Base-by-base conservation (phyloP, 192 early-diverging fungal species). In the Paraglomus brasilianum region DNA sequence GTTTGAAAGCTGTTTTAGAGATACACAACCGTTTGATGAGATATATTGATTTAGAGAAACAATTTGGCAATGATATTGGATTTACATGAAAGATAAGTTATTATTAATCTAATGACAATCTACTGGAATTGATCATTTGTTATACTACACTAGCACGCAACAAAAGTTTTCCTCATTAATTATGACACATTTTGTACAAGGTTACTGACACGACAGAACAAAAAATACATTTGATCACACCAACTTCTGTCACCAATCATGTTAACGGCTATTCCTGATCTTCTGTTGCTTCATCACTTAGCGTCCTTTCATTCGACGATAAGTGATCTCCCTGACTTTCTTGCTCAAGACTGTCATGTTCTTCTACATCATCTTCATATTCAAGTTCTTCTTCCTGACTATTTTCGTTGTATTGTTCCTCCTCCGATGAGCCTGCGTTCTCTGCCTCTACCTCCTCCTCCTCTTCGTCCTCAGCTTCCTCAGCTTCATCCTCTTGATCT, bases 21-120 rank as follows among this genome's bases (percentile, higher is more conserved):
- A 98, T 74, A 98, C 94, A n/a, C 84, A 89, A 49, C 95, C 95
- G 0, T 98, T 95, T 77, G 94, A 96, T 75, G 95, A 98, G 78
- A 95, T 98, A 69, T 91, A 93, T 71, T 88, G 82, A 73, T 68
- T 11, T 21, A 39, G 22, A 40, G 42, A 15, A 19, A 56, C 17
- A 49, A 49, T n/a, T 8, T 49, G 48, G 48, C 13, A 30, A 3
- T 30, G 30, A 30, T 30, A 30, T 30, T 30, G 30, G 30, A 30
- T 30, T 30, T 30, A 30, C 30, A 30, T 30, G 30, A 30, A 30
- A 30, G 30, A 30, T 30, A 30, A 30, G 30, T 30, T 30, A 30
- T 30, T 30, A 30, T 30, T 30, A 30, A 30, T 30, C 30, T 30
- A 30, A 30, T 30, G 30, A 30, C 30, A 30, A 30, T 30, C 30